Percentiles rank a stretch among this genome's conserved stretches.
Conservation (phyloP, 2,329 filamentous ascomycete genomes). For the Aureobasidium sp. region DNA sequence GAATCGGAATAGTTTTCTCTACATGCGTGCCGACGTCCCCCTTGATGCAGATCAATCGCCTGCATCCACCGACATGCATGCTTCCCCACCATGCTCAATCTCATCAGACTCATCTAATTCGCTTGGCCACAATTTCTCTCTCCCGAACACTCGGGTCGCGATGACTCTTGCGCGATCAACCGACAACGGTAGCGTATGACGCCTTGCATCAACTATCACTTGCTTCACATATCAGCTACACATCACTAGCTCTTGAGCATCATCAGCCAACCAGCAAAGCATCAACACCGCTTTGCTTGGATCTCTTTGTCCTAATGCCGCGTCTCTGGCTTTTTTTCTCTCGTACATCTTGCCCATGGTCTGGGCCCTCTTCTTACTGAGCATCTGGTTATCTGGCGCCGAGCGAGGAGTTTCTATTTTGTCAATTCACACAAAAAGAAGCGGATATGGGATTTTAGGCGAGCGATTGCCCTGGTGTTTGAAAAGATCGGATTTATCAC, state of each 20-base stretch:
- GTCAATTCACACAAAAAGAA: not conserved
- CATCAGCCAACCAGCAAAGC: not conserved
- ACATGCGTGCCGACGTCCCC: not conserved
- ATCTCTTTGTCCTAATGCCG: not conserved
- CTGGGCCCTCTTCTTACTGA: not conserved
- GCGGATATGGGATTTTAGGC: not conserved
- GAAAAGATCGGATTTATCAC: not conserved
- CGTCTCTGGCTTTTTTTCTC: not conserved
- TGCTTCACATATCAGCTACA: not conserved
- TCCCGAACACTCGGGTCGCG: not conserved
- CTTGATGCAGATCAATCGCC: conserved; percentile 10
- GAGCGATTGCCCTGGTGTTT: conserved; percentile 1
- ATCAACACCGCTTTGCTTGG: not conserved
- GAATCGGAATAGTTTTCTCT: not conserved
- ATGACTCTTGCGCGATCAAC: conserved; percentile 5
- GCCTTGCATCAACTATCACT: not conserved
- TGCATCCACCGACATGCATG: conserved; percentile 10
- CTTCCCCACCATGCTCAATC: not conserved
- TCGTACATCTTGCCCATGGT: not conserved
- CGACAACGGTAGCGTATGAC: not conserved
- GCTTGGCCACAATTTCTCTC: not conserved
- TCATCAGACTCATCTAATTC: not conserved
- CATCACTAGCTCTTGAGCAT: not conserved
- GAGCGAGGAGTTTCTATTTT: conserved; percentile 6
- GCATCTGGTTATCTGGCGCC: conserved; percentile 4